Evolutionary conservation across 345 rosid genomes (phyloP), one percentile per base, ranked within the genome.

Genomic region (Microthlaspi erraticum): DNA sequence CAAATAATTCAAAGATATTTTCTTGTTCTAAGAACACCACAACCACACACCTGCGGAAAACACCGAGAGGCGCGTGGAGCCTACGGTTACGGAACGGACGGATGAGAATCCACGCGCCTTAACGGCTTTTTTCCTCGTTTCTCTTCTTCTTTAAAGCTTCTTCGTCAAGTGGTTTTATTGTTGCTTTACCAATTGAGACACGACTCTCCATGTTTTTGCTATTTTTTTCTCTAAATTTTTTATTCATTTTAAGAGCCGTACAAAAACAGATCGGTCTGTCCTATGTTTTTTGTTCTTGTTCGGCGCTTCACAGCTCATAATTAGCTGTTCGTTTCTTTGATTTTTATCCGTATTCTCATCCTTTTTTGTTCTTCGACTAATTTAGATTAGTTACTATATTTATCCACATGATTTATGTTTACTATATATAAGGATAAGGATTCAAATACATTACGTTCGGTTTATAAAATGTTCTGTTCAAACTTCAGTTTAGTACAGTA

Each of bases 61-160:
- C 52, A 74, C 68, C 41, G 68, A 34, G 46, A 44, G 74, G 70
- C 79, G 79, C 79, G 79, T 75, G 79, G 70, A 68, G 5, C 12
- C 78, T 9, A 75, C 79, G 32, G 20, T 45, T 61, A 37, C n/a
- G 31, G 38, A 61, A 75, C 53, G 65, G 59, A 75, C 74, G 70
- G 74, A 16, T 75, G 34, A 68, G 55, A 61, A 62, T 62, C 75
- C 79, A 75, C 79, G 75, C 79, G 71, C 75, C 66, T 54, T 23
- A 53, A 2, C 74, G 46, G 59, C 56, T 26, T 59, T 31, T 52
- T 29, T 0, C 13, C 8, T 31, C 20, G 1, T 32, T 12, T 17
- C 33, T 16, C 2, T 38, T 6, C 16, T 16, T 16, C 49, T 5
- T 51, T 6, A 49, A 68, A 45, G 19, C 38, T 61, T 33, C 38